Evolutionary conservation across 1,284 basidiomycete species (phyloP), one percentile per base, ranked within the genome.

Genomic region (Hymenochaete sp.): DNA sequence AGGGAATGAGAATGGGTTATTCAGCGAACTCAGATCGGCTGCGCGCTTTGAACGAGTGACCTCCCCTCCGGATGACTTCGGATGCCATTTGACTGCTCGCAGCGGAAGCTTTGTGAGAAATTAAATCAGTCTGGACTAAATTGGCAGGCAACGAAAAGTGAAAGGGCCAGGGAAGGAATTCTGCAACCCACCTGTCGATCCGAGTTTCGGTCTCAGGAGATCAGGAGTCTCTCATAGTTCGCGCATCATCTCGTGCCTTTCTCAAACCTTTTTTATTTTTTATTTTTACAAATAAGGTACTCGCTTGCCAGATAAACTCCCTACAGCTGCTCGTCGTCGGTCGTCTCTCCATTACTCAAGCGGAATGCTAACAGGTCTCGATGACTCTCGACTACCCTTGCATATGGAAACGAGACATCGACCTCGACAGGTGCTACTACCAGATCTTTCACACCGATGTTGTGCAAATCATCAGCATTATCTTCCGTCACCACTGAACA

Each of bases 1-100:
- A 68, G 76, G 82, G 83, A 80, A 85, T 86, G 81, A 68, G 76
- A 75, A 73, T 64, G 65, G 75, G 79, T 76, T 71, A 57, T 55
- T 64, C 53, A 66, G 79, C 84, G 74, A 77, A 82, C 73, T 38
- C 53, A 3, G 1, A 60, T 63, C 62, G 63, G 71, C 67, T 67
- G 62, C 72, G 82, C 76, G 84, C 84, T 82, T 82, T 82, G 78
- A 16, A 79, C 85, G 85, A 83, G 80, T 86, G 79, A 80, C 72
- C 77, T 77, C 79, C 81, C 82, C 84, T 86, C 82, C 81, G 77
- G 83, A 86, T 83, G 86, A 86, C 79, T 86, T 86, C n/a, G 81
- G 83, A 82, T 62, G 71, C 74, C 77, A 74, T 71, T 73, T 67
- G 62, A 32, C 32, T 32, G 70, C 66, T 70, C 75, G 67, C 63